Evolutionary conservation across 257 asterid genomes (phyloP).

Genomic region (Asclepias syriaca): DNA sequence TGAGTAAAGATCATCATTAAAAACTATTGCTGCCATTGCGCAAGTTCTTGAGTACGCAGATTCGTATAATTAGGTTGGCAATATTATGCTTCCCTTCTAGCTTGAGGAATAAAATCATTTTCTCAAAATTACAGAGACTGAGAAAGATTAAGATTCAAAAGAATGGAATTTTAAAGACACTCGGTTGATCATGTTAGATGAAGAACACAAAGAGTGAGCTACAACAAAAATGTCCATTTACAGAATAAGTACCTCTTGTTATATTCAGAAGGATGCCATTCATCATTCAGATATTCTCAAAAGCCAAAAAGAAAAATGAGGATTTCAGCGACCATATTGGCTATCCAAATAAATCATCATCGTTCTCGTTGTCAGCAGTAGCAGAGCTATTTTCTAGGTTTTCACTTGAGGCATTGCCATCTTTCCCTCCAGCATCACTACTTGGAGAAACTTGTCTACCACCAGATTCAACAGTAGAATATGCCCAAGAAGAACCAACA

Average conservation of each 20-base stretch:
- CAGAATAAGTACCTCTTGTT: slow-evolving; percentile 28
- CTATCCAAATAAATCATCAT: slow-evolving; percentile 90
- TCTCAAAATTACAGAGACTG: background rate
- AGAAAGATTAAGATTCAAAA: background rate
- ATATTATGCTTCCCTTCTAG: background rate
- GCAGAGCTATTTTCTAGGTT: slow-evolving; percentile 29
- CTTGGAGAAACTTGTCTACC: slow-evolving; percentile 35
- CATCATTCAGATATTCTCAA: slow-evolving; percentile 18
- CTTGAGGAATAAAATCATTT: background rate
- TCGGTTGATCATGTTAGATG: slow-evolving; percentile 15
- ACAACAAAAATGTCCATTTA: slow-evolving; percentile 36
- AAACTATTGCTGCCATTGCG: background rate
- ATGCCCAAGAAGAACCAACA: slow-evolving; percentile 90
- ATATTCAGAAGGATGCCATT: slow-evolving; percentile 25
- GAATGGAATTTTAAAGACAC: slow-evolving; percentile 6
- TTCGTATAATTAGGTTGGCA: background rate
- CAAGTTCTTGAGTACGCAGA: background rate
- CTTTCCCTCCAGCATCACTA: slow-evolving; percentile 31
- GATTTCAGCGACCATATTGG: slow-evolving; percentile 9
- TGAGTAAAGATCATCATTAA: background rate
- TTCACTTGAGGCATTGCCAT: slow-evolving; percentile 24
- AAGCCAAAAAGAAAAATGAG: slow-evolving; percentile 15
- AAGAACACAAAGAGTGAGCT: slow-evolving; percentile 21
- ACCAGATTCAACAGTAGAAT: slow-evolving; percentile 35
- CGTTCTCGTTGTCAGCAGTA: slow-evolving; percentile 37